These are phyloP conservation scores for Leccinum subtestaceum DNA, from an alignment of 768 basidiomycete species.

Conservation along the genomic window DNA sequence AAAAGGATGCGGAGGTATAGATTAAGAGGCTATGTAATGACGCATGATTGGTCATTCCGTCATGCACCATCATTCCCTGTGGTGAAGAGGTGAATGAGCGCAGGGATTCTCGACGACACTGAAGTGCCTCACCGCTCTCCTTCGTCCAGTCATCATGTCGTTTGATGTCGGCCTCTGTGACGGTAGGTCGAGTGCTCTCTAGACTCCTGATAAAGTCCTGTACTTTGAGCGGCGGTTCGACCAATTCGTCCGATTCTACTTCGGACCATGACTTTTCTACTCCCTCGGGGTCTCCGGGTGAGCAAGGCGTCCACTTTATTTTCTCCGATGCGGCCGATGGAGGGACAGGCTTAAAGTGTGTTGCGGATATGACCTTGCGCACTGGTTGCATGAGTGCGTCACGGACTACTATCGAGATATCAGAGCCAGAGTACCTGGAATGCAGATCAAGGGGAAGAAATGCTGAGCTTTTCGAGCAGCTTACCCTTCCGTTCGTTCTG, in stretches of 20 bases:
- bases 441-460: neutral
- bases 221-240: slow-evolving; percentile 80
- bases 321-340: slow-evolving; percentile 21
- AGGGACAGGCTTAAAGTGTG: slow-evolving; percentile 78
- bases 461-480: slow-evolving; percentile 4
- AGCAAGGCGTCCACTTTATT: slow-evolving; percentile 90
- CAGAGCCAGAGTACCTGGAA: slow-evolving; percentile 82
- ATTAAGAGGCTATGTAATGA: slow-evolving; percentile 8
- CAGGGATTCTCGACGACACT: neutral
- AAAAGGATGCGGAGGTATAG: slow-evolving; percentile 21
- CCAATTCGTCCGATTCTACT: slow-evolving; percentile 80
- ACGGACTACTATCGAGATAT: slow-evolving; percentile 90
- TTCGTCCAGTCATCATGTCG: slow-evolving; percentile 81
- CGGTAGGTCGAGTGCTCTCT: slow-evolving; percentile 79
- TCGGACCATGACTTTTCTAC: slow-evolving; percentile 89
- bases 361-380: slow-evolving; percentile 91
- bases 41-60: slow-evolving; percentile 1
- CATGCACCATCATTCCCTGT: slow-evolving; percentile 34
- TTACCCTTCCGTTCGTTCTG: slow-evolving; percentile 83
- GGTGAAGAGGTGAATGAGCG: neutral
- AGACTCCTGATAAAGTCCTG: slow-evolving; percentile 83
- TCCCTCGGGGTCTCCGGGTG: slow-evolving; percentile 84
- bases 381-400: slow-evolving; percentile 99
- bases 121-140: slow-evolving; percentile 62
- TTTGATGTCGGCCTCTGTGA: slow-evolving; percentile 83